Evolutionary conservation across 305 asterid genomes (phyloP).

Genomic region (Solanum chacoense): DNA sequence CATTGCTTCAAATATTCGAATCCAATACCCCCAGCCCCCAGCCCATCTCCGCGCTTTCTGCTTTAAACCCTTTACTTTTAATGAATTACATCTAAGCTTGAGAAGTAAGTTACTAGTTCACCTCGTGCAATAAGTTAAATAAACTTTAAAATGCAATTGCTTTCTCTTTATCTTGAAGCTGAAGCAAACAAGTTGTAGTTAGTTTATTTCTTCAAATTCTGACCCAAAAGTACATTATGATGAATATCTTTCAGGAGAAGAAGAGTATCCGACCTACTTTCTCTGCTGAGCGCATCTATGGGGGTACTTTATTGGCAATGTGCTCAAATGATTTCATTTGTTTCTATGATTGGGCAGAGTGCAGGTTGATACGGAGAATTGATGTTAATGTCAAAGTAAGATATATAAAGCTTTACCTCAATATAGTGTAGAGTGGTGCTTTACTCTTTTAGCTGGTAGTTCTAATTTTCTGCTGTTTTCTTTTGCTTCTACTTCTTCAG

Average conservation of each 20-base stretch:
- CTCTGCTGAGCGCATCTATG: slow-evolving; percentile 91
- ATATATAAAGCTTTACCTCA: not conserved
- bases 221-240: not conserved
- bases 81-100: not conserved
- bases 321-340: slow-evolving; percentile 96
- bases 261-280: slow-evolving; percentile 95
- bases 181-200: not conserved
- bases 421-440: not conserved
- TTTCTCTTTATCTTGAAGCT: not conserved
- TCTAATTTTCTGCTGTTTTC: not conserved
- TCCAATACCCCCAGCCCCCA: not conserved
- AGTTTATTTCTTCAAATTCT: not conserved
- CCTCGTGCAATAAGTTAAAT: not conserved
- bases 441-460: not conserved
- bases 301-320: slow-evolving; percentile 85
- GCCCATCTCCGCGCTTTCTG: not conserved
- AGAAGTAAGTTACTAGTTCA: not conserved
- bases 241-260: slow-evolving; percentile 67
- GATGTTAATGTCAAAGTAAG: slow-evolving; percentile 96
- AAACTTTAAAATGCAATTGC: not conserved
- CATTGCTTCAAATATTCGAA: not conserved
- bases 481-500: slow-evolving; percentile 29
- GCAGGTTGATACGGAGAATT: slow-evolving; percentile 86
- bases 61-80: not conserved
- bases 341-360: slow-evolving; percentile 92